Evolutionary conservation across 2,329 filamentous ascomycete genomes (phyloP).

Genomic region (Mycosphaerella arachidis): DNA sequence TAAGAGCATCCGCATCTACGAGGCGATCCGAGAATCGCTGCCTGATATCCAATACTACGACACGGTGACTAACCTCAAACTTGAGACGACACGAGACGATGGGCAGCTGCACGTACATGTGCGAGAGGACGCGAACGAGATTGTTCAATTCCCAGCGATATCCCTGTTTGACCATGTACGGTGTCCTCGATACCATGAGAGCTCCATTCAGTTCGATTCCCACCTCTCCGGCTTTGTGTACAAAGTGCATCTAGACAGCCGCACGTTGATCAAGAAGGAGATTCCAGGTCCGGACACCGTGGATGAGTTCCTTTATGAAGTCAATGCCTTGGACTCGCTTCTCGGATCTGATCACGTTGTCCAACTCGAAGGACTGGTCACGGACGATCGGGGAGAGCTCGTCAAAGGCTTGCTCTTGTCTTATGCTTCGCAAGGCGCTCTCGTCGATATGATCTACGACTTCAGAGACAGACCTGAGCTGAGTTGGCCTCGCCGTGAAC

Average conservation of each 20-base stretch:
- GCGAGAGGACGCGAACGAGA: conserved; percentile 94
- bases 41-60: conserved; percentile 94
- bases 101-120: conserved; percentile 92
- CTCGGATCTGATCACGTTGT: conserved; percentile 72
- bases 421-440: conserved; percentile 77
- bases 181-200: conserved; percentile 60
- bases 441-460: conserved; percentile 90
- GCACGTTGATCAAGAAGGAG: conserved; percentile 88
- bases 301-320: conserved; percentile 95
- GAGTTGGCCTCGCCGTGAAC: conserved; percentile 69
- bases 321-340: conserved; percentile 84
- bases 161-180: conserved; percentile 68
- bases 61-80: conserved; percentile 90
- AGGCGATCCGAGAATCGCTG: conserved; percentile 86
- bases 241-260: conserved; percentile 69
- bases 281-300: conserved; percentile 93
- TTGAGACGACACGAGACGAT: conserved; percentile 79
- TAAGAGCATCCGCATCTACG: conserved; percentile 89
- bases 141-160: conserved; percentile 76
- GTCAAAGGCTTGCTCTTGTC: conserved; percentile 89
- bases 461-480: conserved; percentile 51
- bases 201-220: conserved; percentile 75
- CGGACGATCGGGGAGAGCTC: conserved; percentile 67
- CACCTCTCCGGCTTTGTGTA: conserved; percentile 98
- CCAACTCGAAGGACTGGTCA: conserved; percentile 77